Evolutionary conservation across 306 rosid species (phyloP), one percentile per base, ranked within the genome.

Genomic region (Styphnolobium japonicum): DNA sequence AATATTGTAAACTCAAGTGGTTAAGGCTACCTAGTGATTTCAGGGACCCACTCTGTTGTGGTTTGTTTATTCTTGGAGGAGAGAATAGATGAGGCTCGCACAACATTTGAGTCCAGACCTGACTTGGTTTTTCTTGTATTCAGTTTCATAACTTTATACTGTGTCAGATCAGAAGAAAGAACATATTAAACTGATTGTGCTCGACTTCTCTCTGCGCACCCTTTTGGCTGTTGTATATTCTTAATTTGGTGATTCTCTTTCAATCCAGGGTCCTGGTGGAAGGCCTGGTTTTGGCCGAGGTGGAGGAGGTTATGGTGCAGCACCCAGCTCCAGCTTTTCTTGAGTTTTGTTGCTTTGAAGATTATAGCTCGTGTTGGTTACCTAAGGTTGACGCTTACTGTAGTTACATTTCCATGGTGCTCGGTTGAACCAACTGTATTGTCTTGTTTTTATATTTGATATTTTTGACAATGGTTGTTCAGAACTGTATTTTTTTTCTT

Each of bases 281-380:
- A 79, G 84, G 68, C 85, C 89, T 11, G 87, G 89, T 18, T 86
- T 86, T 25, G 87, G 89, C 25, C 83, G 89, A 25, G 87, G 89
- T 10, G 83, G 85, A 15, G 89, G 89, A 10, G 67, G 83, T 14
- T 75, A 25, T 10, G 76, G 76, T 9, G 64, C 40, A 0, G 64
- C 48, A 52, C 64, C 76, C n/a, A 39, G 76, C 11, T 33, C 76
- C 48, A 52, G 64, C 51, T 52, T 52, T 34, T 14, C n/a, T 10
- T 71, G 39, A 67, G 7, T 8, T 43, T 6, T 37, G 1, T 39
- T 10, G 52, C 2, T 12, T 22, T 68, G 11, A 40, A 39, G 7
- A 39, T 39, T 36, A 16, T 55, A 37, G 63, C 52, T 36, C 4
- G 6, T 10, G 21, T 25, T 61, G 6, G 6, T 64, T 10, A 39